Evolutionary conservation across 441 rosid genomes (phyloP), one percentile per base, ranked within the genome.

Genomic region (Euphorbia schlechtendalii): DNA sequence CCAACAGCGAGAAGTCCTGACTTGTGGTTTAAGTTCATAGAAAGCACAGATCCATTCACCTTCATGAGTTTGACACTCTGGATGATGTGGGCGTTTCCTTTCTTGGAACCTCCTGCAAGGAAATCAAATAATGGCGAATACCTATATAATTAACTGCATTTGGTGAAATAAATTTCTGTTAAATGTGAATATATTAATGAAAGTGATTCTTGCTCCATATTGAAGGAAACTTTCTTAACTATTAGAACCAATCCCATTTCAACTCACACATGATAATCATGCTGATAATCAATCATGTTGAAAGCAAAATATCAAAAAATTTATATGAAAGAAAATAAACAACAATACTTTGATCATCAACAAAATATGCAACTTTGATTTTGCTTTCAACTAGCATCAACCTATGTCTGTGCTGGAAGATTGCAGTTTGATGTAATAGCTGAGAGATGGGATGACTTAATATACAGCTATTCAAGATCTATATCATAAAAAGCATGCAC

Each of bases 1-100:
- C 97, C 97, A 66, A 89, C 71, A 53, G 85, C 89, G 52, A 94
- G 84, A 77, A 80, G 85, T 43, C 80, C 82, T 2, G 85, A 73
- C 77, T 64, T 79, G 25, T 73, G 77, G 77, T 80, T 78, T 57
- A 75, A 73, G 75, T 69, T 80, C 51, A 94, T 59, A 65, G 86
- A 86, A 48, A 81, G 82, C 59, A 90, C 78, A 55, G 85, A 65
- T 63, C 96, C 97, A 59, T 79, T 84, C 74, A 89, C 82, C 78
- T 89, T 84, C 30, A 82, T 48, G 74, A 75, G 71, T 74, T 87
- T 94, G 52, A 90, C 70, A 70, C 85, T 73, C 15, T 87, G 86
- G 68, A 92, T 68, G 55, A 82, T 71, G 71, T 85, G 86, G 68
- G 53, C 84, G 69, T 80, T 90, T 71, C 90, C 96, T 78, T 79